Evolutionary conservation across 768 basidiomycete species (phyloP).

Genomic region (Rhodosporidiobolus odoratus): DNA sequence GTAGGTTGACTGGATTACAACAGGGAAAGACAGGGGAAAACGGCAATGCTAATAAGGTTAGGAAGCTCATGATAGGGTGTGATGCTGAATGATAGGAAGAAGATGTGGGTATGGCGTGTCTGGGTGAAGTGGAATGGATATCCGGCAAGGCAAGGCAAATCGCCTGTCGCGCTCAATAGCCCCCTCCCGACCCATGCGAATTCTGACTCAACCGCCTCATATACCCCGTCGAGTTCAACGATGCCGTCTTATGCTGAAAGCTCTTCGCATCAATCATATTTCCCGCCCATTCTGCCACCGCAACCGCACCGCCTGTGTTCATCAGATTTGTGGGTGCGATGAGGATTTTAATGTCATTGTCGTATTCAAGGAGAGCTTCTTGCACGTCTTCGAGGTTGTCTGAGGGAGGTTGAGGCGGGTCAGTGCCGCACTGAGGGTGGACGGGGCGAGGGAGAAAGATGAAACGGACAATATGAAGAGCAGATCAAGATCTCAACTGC

Average conservation of each 20-base stretch:
- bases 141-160: too few relatives aligned
- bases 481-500: not conserved
- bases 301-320: not conserved
- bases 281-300: not conserved
- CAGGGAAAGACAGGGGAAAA: not conserved
- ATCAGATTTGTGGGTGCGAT: not conserved
- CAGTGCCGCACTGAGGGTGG: not conserved
- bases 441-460: not conserved
- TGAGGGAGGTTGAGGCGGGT: not conserved
- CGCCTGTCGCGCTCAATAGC: not conserved
- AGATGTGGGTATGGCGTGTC: not conserved
- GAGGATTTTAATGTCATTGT: not conserved
- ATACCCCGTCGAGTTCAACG: not conserved
- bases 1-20: too few relatives aligned
- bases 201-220: not conserved
- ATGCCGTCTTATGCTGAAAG: not conserved
- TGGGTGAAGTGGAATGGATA: not conserved
- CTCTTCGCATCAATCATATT: not conserved
- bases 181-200: not conserved
- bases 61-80: not conserved
- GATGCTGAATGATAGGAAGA: not conserved
- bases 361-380: constrained; percentile 5
- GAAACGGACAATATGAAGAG: not conserved
- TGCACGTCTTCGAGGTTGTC: not conserved
- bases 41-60: not conserved